Evolutionary conservation across 148 eudicot species (phyloP), one percentile per base, ranked within the genome.

Genomic region (Rhododendron mucronatum): DNA sequence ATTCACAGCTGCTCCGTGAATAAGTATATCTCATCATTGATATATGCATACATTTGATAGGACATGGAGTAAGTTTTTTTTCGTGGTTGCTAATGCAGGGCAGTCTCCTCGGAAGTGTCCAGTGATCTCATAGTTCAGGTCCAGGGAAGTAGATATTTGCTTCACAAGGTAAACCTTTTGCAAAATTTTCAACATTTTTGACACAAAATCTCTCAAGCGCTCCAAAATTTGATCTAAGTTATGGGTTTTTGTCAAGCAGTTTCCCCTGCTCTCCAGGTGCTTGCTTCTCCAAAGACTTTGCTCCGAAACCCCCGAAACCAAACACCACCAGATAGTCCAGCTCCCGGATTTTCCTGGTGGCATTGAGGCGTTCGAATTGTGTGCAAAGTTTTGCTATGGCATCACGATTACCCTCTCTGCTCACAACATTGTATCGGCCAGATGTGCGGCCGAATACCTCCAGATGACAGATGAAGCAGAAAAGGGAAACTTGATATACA

Each of bases 361-460:
- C 0, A 78, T 86, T 11, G 98, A 97, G 78, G 88, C 95, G 9
- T 95, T 97, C 79, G 99, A 97, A 83, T 78, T 94, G 3, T 97
- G 99, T 82, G 99, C 99, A 1, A 96, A 96, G 73, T 96, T 96
- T 86, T 96, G 99, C 82, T 96, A 96, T 87, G 97, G 97, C 12
- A 97, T 97, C 85, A 94, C 97, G 39, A 91, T 97, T 88, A 95
- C 98, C 50, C 85, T 97, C 41, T 92, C 95, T 82, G 96, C 98
- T 59, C 88, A 91, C 92, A 97, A 97, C 94, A 89, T 95, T 18
- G 95, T 97, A 0, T 82, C 98, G 0, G 88, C 86, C 0, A 92
- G 95, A 1, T 95, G 98, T 30, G 99, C 98, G 0, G 94, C 99
- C 0, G 95, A 97, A 61, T 97, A 93, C 80, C 98, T 97, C 26